Conservation (phyloP, 495 filamentous ascomycete genomes). For the Neurospora sp. region DNA sequence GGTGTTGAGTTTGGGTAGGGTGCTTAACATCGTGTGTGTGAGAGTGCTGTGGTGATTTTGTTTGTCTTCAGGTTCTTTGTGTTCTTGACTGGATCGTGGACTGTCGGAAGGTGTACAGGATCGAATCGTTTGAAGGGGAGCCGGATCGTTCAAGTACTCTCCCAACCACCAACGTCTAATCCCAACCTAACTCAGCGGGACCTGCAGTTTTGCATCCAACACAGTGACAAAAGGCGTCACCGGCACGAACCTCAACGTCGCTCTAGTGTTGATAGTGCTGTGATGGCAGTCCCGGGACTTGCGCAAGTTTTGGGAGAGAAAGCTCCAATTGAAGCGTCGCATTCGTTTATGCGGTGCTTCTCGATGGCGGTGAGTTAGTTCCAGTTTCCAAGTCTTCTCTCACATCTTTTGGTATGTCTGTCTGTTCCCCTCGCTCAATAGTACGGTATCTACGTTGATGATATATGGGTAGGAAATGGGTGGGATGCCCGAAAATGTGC, state of each 20-base stretch:
- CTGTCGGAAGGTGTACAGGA: neutral
- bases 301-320: neutral
- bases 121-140: neutral
- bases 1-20: neutral
- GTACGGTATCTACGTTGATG: neutral
- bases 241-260: neutral
- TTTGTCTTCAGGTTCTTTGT: neutral
- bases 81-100: neutral
- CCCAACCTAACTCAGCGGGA: neutral
- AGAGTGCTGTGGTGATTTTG: neutral
- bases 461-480: neutral
- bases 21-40: neutral
- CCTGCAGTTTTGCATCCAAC: neutral
- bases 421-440: neutral
- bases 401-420: neutral
- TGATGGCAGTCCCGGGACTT: neutral
- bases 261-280: neutral
- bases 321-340: constrained; percentile 11
- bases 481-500: neutral
- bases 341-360: constrained; percentile 19
- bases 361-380: constrained; percentile 10
- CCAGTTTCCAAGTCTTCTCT: neutral
- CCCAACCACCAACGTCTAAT: neutral
- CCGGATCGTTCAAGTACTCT: neutral
- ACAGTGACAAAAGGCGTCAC: neutral